Percentiles rank a stretch among this genome's conserved stretches.
phyloP scores from a whole-genome alignment of 2,329 filamentous ascomycete species.

The Xylariaceae sp. region DNA sequence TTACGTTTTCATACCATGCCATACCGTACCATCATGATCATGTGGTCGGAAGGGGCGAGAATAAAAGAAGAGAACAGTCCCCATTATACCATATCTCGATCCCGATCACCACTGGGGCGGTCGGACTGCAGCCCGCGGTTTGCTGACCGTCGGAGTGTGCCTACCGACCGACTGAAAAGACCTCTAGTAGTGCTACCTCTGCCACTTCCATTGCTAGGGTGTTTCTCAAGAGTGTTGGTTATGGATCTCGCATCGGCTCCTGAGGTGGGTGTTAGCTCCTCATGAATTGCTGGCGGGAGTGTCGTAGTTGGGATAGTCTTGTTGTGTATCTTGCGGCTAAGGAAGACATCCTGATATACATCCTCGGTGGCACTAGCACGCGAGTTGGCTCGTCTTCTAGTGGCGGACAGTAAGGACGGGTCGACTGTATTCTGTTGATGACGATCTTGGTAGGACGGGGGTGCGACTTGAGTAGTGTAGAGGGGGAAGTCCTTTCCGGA shows the following conservation, averaged over 20 bases:
- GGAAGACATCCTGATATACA: slow-evolving; percentile 45
- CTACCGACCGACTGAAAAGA: slow-evolving; percentile 23
- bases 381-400: slow-evolving; percentile 28
- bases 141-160: slow-evolving; percentile 19
- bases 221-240: slow-evolving; percentile 19
- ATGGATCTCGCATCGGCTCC: slow-evolving; percentile 29
- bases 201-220: slow-evolving; percentile 19
- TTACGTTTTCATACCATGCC: no score
- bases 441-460: slow-evolving; percentile 28
- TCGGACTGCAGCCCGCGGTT: slow-evolving; percentile 12
- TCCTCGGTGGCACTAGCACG: slow-evolving; percentile 25
- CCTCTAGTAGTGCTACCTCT: slow-evolving; percentile 14
- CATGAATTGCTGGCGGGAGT: slow-evolving; percentile 26
- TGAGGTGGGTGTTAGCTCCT: slow-evolving; percentile 23
- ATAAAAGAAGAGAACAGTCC: background rate
- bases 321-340: slow-evolving; percentile 33
- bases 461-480: slow-evolving; percentile 41
- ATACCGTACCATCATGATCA: background rate
- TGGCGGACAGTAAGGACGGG: slow-evolving; percentile 25
- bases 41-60: background rate
- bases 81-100: slow-evolving; percentile 25
- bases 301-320: slow-evolving; percentile 15
- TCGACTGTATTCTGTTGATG: slow-evolving; percentile 21
- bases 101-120: slow-evolving; percentile 6
- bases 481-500: slow-evolving; percentile 62